Conservation (phyloP, 2,329 filamentous ascomycete genomes). For the Apiospora hydei region DNA sequence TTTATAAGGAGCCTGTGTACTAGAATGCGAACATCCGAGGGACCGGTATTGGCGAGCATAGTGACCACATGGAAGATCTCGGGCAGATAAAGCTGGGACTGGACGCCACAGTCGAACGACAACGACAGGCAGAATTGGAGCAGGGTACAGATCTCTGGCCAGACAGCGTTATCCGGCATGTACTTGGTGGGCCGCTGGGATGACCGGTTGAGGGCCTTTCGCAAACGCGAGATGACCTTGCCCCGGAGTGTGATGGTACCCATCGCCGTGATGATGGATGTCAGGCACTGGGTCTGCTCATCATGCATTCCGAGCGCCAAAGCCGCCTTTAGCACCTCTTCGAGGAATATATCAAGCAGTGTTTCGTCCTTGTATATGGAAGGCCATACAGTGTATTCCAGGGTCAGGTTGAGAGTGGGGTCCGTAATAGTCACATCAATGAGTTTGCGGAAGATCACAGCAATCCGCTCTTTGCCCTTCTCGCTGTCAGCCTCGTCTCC, state of each 20-base stretch:
- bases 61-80: slow-evolving; percentile 76
- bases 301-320: slow-evolving; percentile 64
- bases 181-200: slow-evolving; percentile 71
- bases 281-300: slow-evolving; percentile 65
- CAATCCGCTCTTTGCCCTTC: slow-evolving; percentile 70
- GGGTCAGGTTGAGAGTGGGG: slow-evolving; percentile 62
- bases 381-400: slow-evolving; percentile 74
- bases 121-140: slow-evolving; percentile 71
- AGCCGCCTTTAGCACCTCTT: slow-evolving; percentile 71
- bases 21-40: slow-evolving; percentile 61
- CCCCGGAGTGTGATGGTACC: slow-evolving; percentile 71
- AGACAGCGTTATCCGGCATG: slow-evolving; percentile 71
- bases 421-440: slow-evolving; percentile 71
- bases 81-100: slow-evolving; percentile 72
- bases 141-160: slow-evolving; percentile 73
- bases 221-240: slow-evolving; percentile 69
- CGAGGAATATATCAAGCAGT: slow-evolving; percentile 70
- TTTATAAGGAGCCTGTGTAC: slow-evolving; percentile 72
- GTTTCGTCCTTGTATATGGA: slow-evolving; percentile 69
- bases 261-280: slow-evolving; percentile 68
- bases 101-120: slow-evolving; percentile 72
- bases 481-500: slow-evolving; percentile 68
- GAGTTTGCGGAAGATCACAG: slow-evolving; percentile 68
- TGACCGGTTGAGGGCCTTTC: slow-evolving; percentile 72
- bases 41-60: slow-evolving; percentile 72